Conservation (phyloP, 352 stramenopile species). For the Phytophthora ramorum region DNA sequence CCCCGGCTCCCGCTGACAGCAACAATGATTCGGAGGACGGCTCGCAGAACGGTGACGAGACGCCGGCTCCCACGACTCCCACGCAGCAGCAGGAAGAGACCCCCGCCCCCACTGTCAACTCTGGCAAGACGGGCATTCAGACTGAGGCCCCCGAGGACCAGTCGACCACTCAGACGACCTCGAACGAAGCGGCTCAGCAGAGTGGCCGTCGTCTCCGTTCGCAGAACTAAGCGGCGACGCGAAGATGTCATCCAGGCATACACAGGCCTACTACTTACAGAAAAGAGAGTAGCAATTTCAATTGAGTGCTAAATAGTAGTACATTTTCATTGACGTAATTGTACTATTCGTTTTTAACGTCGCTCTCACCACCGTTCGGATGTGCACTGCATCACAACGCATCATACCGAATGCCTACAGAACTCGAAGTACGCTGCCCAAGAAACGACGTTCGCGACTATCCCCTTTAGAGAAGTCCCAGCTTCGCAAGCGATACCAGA, state of each 20-base stretch:
- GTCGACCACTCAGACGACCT: slow-evolving; percentile 18
- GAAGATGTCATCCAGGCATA: slow-evolving; percentile 24
- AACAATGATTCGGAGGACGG: slow-evolving; percentile 4
- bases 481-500: no score
- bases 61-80: background rate
- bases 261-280: background rate
- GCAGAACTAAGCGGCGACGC: slow-evolving; percentile 27
- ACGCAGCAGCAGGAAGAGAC: slow-evolving; percentile 2
- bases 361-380: no score
- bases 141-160: background rate
- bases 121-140: slow-evolving; percentile 12
- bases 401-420: no score
- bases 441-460: no score
- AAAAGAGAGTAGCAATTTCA: no score
- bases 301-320: no score
- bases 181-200: slow-evolving; percentile 34
- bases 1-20: slow-evolving; percentile 7
- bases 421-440: no score
- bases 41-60: slow-evolving; percentile 13
- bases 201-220: slow-evolving; percentile 31
- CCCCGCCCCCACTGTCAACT: background rate
- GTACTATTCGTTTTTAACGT: no score
- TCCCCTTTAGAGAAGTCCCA: no score
- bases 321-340: no score
- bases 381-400: no score